Conservation (phyloP, 495 filamentous ascomycete species). For the Penicillium simplicissimum region DNA sequence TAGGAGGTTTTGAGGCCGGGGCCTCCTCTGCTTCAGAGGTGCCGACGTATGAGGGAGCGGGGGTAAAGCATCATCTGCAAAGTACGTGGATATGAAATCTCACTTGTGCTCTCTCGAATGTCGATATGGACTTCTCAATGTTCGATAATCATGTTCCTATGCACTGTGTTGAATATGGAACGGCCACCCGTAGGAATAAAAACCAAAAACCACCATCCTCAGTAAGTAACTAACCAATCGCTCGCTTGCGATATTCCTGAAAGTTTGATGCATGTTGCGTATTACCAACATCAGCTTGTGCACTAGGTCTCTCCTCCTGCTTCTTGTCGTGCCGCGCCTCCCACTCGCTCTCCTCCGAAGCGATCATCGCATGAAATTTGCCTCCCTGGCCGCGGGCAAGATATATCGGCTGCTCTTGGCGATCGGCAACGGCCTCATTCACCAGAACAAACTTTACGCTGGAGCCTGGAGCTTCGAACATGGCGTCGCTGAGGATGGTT, state of each 20-base stretch:
- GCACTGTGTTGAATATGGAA: constrained; percentile 1
- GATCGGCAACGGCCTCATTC: constrained; percentile 70
- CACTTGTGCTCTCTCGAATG: neutral
- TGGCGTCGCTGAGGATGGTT: constrained; percentile 77
- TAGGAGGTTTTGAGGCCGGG: neutral
- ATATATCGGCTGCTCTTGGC: constrained; percentile 61
- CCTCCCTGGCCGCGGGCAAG: constrained; percentile 61
- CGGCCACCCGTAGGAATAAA: neutral
- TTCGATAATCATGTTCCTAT: neutral
- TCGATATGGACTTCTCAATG: no score
- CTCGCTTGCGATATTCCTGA: constrained; percentile 54
- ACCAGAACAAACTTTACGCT: constrained; percentile 71
- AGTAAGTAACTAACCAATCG: constrained; percentile 25
- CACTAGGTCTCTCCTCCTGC: constrained; percentile 29
- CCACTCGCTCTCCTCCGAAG: constrained; percentile 65
- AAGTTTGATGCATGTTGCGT: constrained; percentile 43
- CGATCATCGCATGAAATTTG: constrained; percentile 58
- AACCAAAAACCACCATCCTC: neutral
- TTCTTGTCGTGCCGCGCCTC: constrained; percentile 46
- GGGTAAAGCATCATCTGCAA: neutral
- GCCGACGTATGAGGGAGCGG: neutral
- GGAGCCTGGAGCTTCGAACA: constrained; percentile 85
- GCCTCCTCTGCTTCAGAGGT: neutral
- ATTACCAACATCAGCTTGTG: constrained; percentile 24
- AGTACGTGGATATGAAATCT: neutral